Conservation (phyloP, 2,329 filamentous ascomycete genomes). For the Dendrostoma leiphaemia region DNA sequence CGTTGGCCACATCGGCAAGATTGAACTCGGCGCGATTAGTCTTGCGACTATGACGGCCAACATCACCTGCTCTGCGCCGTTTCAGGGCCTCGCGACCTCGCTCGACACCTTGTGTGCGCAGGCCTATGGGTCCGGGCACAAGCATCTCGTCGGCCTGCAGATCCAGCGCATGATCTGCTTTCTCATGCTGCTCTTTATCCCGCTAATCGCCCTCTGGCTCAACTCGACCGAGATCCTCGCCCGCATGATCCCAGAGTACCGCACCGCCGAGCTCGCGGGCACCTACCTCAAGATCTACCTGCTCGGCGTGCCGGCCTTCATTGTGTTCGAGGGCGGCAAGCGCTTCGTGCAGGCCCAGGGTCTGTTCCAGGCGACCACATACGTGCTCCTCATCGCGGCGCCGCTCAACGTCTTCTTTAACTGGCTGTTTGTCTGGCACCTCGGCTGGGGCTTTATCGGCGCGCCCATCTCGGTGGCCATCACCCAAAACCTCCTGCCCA, state of each 20-base stretch:
- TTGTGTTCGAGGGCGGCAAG: slow-evolving; percentile 73
- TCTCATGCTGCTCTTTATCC: slow-evolving; percentile 67
- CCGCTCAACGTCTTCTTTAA: slow-evolving; percentile 77
- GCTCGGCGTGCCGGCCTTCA: slow-evolving; percentile 71
- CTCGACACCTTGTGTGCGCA: slow-evolving; percentile 92
- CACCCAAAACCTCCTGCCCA: slow-evolving; percentile 71
- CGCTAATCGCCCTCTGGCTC: slow-evolving; percentile 68
- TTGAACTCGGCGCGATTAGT: slow-evolving; percentile 66
- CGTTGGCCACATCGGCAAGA: slow-evolving; percentile 71
- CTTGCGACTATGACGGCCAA: slow-evolving; percentile 76
- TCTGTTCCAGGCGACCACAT: slow-evolving; percentile 75
- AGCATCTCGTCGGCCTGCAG: slow-evolving; percentile 81
- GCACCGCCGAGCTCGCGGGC: slow-evolving; percentile 70
- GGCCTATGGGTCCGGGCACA: slow-evolving; percentile 88
- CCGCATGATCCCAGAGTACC: slow-evolving; percentile 66
- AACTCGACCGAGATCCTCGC: slow-evolving; percentile 64
- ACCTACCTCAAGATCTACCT: slow-evolving; percentile 70
- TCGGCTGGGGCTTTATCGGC: slow-evolving; percentile 68
- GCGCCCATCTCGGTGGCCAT: slow-evolving; percentile 76
- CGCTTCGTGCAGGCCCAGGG: slow-evolving; percentile 82
- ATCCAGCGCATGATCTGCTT: slow-evolving; percentile 80
- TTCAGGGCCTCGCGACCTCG: slow-evolving; percentile 83
- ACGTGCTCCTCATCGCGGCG: slow-evolving; percentile 72
- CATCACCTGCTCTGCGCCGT: slow-evolving; percentile 74
- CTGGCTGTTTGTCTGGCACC: slow-evolving; percentile 74